Evolutionary conservation across 1,284 basidiomycete species (phyloP).

Genomic region (Apiotrichum akiyoshidainum): DNA sequence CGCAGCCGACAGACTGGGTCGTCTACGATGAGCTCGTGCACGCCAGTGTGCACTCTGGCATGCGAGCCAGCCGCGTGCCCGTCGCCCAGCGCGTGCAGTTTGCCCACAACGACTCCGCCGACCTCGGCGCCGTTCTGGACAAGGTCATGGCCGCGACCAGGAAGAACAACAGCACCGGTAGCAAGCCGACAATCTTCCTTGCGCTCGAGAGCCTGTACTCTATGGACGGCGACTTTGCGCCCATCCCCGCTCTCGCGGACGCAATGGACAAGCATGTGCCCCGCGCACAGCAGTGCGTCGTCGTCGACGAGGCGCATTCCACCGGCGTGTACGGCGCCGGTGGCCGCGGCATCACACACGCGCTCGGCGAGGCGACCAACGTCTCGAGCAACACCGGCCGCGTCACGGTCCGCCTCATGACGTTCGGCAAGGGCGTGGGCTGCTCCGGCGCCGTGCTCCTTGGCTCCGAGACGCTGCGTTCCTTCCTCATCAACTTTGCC

Average conservation of each 20-base stretch:
- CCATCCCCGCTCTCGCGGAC: conserved; percentile 62
- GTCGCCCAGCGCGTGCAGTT: conserved; percentile 56
- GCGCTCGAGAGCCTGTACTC: conserved; percentile 86
- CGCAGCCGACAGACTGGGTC: conserved; percentile 73
- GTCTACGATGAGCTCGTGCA: conserved; percentile 87
- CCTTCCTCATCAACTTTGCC: conserved; percentile 90
- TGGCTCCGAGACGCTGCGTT: conserved; percentile 65
- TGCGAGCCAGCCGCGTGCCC: conserved; percentile 64
- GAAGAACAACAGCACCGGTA: not conserved
- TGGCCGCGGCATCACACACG: conserved; percentile 60
- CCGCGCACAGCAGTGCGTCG: conserved; percentile 54
- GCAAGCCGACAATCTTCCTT: conserved; percentile 51
- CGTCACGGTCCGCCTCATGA: conserved; percentile 56
- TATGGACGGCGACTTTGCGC: conserved; percentile 91
- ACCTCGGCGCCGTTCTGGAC: conserved; percentile 30
- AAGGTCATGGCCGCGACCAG: not conserved
- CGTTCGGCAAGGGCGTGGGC: conserved; percentile 68
- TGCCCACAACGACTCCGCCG: conserved; percentile 66
- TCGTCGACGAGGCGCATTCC: conserved; percentile 77
- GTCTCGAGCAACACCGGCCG: conserved; percentile 2
- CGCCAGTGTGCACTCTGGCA: conserved; percentile 86
- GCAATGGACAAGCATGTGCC: conserved; percentile 53
- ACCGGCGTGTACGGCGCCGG: conserved; percentile 66
- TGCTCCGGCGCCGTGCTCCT: conserved; percentile 78
- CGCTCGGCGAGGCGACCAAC: conserved; percentile 27